Evolutionary conservation across 345 rosid genomes (phyloP).

Genomic region (Eucalyptus sp.): DNA sequence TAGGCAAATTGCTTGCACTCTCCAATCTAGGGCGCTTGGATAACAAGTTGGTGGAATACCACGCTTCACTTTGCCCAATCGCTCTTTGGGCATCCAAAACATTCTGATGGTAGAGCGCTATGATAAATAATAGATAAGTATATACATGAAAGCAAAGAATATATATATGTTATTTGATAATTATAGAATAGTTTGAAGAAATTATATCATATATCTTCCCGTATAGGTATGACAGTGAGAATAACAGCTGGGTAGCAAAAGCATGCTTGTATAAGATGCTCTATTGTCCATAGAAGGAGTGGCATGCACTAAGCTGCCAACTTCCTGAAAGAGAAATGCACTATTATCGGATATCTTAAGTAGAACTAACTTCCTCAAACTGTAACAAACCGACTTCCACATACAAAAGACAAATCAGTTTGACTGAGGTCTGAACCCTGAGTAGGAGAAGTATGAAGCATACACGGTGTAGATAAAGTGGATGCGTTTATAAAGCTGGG

Average conservation of each 20-base stretch:
- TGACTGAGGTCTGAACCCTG: not conserved
- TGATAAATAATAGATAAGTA: slow-evolving; percentile 56
- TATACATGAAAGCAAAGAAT: slow-evolving; percentile 29
- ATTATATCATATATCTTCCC: not conserved
- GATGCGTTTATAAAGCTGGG: not conserved
- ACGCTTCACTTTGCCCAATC: slow-evolving; percentile 90
- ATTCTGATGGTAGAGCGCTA: slow-evolving; percentile 90
- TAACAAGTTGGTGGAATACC: slow-evolving; percentile 69
- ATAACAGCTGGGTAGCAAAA: not conserved
- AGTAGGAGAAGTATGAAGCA: not conserved
- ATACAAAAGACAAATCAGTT: not conserved
- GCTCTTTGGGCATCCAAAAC: slow-evolving; percentile 71
- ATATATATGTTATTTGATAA: slow-evolving; percentile 37
- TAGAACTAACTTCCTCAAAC: not conserved
- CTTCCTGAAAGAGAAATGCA: not conserved
- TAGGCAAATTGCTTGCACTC: slow-evolving; percentile 71
- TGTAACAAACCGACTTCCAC: not conserved
- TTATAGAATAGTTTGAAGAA: slow-evolving; percentile 16
- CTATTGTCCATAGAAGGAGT: not conserved
- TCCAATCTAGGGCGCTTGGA: slow-evolving; percentile 91
- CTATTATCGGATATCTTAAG: not conserved
- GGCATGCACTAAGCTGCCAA: not conserved
- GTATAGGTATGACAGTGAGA: not conserved
- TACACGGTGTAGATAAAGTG: not conserved
- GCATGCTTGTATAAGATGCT: not conserved